Evolutionary conservation across 1,284 basidiomycete species (phyloP), one percentile per base, ranked within the genome.

Genomic region (Ganoderma boninense): DNA sequence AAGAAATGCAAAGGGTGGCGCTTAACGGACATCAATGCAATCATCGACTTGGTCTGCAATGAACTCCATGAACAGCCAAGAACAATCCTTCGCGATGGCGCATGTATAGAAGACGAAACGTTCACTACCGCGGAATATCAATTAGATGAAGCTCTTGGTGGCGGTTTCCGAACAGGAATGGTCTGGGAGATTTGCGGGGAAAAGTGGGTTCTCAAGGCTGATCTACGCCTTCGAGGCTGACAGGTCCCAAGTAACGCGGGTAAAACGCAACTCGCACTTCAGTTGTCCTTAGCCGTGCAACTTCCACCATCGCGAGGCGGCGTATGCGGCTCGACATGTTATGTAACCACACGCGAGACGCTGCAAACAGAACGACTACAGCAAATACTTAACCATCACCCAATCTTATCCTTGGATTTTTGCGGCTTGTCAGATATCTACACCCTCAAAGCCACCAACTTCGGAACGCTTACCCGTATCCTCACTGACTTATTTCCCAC

Each of bases 111-210:
- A n/a, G 79, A 82, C 29, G 84, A 86, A 59, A 80, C 77, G 43
- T 88, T 90, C 75, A 90, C 92, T 0, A 93, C 92, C 0, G 95
- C 95, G 0, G 94, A 96, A 78, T 70, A 80, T 1, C 77, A 81
- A 13, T 81, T 97, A 11, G 95, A 97, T 77, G 70, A 80, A 32
- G 81, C 87, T 10, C 82, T 97, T 0, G 92, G 92, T 14, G 94
- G 94, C 16, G 95, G 95, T 4, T 84, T 96, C 18, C 82, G 87
- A 65, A 88, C 91, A 1, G 91, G 94, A 0, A 91, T 91, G 86
- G 74, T 97, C 18, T 96, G 93, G 87, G 95, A 97, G 77, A 82
- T 97, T 49, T 89, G 87, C 16, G 95, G 95, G n/a, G 94, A 97
- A 84, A 95, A 95, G 95, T 95, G 80, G 68, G 82, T 49, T 52